Percentiles rank a stretch among this genome's conserved stretches.
These are phyloP conservation scores for Cadophora malorum DNA, from an alignment of 2,329 filamentous ascomycete species.

Conservation along the genomic window DNA sequence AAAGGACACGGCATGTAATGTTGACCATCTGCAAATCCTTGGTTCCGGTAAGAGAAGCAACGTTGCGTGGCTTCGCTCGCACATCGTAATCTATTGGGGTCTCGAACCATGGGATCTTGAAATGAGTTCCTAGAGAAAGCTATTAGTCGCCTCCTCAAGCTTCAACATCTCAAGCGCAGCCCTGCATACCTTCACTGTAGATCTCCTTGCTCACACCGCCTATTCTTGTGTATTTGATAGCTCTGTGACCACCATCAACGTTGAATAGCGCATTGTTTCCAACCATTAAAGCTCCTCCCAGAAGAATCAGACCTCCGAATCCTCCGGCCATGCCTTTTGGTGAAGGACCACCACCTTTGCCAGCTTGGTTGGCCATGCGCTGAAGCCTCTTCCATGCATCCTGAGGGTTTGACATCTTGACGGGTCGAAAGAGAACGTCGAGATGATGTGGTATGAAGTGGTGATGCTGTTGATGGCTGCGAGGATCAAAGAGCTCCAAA, in stretches of 20 bases:
- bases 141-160: slow-evolving; percentile 30
- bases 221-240: slow-evolving; percentile 96
- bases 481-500: slow-evolving; percentile 25
- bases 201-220: slow-evolving; percentile 96
- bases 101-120: slow-evolving; percentile 96
- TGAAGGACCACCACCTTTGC: slow-evolving; percentile 51
- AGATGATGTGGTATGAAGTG: slow-evolving; percentile 21
- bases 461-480: slow-evolving; percentile 19
- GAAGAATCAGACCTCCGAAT: slow-evolving; percentile 57
- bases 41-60: slow-evolving; percentile 95
- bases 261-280: slow-evolving; percentile 70
- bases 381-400: slow-evolving; percentile 68
- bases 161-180: slow-evolving; percentile 9
- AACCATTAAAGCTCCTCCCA: slow-evolving; percentile 60
- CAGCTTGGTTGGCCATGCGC: slow-evolving; percentile 65
- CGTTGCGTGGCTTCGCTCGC: slow-evolving; percentile 94
- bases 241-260: slow-evolving; percentile 97
- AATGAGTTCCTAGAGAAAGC: slow-evolving; percentile 76
- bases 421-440: slow-evolving; percentile 22
- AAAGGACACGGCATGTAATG: slow-evolving; percentile 99
- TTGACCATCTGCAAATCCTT: slow-evolving; percentile 99
- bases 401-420: slow-evolving; percentile 58
- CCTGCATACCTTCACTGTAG: slow-evolving; percentile 80
- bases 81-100: slow-evolving; percentile 97
- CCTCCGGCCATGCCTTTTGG: slow-evolving; percentile 61